Conservation (phyloP, 441 rosid genomes). For the Croton setiger region DNA sequence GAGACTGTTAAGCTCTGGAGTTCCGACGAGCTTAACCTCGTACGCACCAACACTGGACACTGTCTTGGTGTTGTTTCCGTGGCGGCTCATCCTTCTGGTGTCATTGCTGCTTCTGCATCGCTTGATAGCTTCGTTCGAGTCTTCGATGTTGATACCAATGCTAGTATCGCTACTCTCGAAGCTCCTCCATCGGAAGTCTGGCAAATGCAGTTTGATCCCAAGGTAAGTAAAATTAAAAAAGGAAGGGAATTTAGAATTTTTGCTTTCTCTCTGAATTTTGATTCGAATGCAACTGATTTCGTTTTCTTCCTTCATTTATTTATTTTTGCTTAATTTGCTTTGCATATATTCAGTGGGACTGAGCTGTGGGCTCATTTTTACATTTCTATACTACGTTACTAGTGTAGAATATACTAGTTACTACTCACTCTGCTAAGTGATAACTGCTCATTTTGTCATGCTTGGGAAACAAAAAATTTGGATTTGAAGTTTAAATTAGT, state of each 20-base stretch:
- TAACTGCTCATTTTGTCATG: background rate
- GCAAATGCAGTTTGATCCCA: slow-evolving; percentile 91
- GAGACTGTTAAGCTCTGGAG: slow-evolving; percentile 91
- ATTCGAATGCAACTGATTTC: too few relatives aligned
- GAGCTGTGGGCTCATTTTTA: too few relatives aligned
- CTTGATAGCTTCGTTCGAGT: slow-evolving; percentile 89
- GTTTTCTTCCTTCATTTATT: too few relatives aligned
- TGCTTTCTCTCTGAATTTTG: background rate
- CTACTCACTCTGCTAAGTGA: slow-evolving; percentile 1
- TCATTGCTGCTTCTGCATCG: slow-evolving; percentile 87
- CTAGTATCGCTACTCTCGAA: slow-evolving; percentile 79
- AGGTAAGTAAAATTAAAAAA: slow-evolving; percentile 35
- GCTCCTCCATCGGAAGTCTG: slow-evolving; percentile 98
- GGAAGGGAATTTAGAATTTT: background rate
- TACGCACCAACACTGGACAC: slow-evolving; percentile 85
- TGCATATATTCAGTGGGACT: too few relatives aligned
- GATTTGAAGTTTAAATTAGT: too few relatives aligned
- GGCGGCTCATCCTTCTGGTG: slow-evolving; percentile 93
- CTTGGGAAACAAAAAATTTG: too few relatives aligned
- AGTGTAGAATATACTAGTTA: background rate
- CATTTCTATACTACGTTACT: too few relatives aligned
- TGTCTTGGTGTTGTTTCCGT: slow-evolving; percentile 88
- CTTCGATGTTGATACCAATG: slow-evolving; percentile 88
- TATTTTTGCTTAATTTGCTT: too few relatives aligned
- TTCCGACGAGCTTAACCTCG: slow-evolving; percentile 69